These are phyloP conservation scores for Chalciporus sphaerocephalus DNA, from an alignment of 768 basidiomycete genomes.

Conservation along the genomic window DNA sequence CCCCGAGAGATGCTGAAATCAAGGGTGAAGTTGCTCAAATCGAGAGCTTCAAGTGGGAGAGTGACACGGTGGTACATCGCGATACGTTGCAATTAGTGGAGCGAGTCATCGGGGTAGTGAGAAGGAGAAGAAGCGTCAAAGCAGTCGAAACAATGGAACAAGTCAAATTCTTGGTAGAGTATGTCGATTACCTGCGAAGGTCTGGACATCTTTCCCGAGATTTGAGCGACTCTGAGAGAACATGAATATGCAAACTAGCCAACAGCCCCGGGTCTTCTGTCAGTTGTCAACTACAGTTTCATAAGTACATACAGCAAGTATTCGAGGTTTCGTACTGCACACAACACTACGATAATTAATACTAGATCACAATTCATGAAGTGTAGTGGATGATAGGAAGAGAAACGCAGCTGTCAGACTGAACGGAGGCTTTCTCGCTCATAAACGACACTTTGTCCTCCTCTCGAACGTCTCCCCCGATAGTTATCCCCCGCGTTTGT, in stretches of 20 bases:
- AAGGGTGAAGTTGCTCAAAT: not conserved
- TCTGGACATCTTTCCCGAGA: constrained; percentile 1
- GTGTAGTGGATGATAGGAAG: constrained; percentile 11
- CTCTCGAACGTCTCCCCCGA: constrained; percentile 1
- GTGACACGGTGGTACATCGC: constrained; percentile 28
- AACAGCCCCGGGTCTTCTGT: not conserved
- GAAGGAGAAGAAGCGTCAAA: constrained; percentile 77
- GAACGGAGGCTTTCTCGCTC: constrained; percentile 13
- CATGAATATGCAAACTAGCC: not conserved
- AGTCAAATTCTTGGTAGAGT: constrained; percentile 77
- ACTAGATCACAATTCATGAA: not conserved
- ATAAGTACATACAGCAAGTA: constrained; percentile 1
- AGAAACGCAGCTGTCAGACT: constrained; percentile 9
- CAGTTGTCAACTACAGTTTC: constrained; percentile 3
- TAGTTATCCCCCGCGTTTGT: constrained; percentile 3
- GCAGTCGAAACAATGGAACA: constrained; percentile 95
- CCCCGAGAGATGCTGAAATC: constrained; percentile 10
- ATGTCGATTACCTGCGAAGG: constrained; percentile 54
- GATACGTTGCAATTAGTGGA: constrained; percentile 67
- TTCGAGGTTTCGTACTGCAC: not conserved
- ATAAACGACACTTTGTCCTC: constrained; percentile 18
- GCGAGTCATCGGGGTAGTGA: constrained; percentile 65
- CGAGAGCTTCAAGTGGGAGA: constrained; percentile 15
- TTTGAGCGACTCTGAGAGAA: not conserved
- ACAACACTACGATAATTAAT: not conserved